Evolutionary conservation across 257 asterid species (phyloP).

Genomic region (Solanum infundibuliforme): DNA sequence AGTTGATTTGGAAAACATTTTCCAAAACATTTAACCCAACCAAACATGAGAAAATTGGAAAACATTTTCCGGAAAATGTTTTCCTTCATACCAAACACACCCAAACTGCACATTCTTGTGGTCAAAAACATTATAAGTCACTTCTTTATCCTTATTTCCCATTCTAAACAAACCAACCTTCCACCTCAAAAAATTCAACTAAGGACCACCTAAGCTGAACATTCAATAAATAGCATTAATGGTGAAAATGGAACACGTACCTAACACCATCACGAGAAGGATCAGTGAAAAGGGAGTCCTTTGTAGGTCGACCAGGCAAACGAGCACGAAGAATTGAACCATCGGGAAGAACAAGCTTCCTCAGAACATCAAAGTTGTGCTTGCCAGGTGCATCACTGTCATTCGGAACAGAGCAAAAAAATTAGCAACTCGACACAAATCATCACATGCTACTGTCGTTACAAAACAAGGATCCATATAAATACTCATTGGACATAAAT

Average conservation of each 20-base stretch:
- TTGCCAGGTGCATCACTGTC: slow-evolving; percentile 87
- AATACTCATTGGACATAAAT: background rate
- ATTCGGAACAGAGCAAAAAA: background rate
- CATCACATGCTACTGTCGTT: background rate
- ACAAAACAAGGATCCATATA: background rate
- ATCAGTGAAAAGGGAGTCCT: slow-evolving; percentile 76
- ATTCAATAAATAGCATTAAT: background rate
- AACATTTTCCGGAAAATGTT: too few species aligned
- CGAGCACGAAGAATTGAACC: slow-evolving; percentile 83
- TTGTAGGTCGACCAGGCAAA: slow-evolving; percentile 87
- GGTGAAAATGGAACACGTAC: slow-evolving; percentile 15
- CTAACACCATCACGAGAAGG: slow-evolving; percentile 94
- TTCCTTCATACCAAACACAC: too few species aligned
- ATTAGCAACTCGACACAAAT: background rate
- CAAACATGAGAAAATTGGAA: too few species aligned
- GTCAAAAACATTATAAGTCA: background rate
- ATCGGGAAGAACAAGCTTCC: slow-evolving; percentile 72
- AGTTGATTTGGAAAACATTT: too few species aligned
- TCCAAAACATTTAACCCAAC: too few species aligned
- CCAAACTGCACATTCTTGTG: background rate
- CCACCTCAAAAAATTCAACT: background rate
- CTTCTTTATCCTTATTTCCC: background rate
- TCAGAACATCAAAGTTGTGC: slow-evolving; percentile 74
- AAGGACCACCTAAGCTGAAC: background rate
- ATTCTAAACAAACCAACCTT: background rate